These are phyloP conservation scores for Trypanosoma melophagium DNA, from an alignment of 208 protist species.

Conservation along the genomic window DNA sequence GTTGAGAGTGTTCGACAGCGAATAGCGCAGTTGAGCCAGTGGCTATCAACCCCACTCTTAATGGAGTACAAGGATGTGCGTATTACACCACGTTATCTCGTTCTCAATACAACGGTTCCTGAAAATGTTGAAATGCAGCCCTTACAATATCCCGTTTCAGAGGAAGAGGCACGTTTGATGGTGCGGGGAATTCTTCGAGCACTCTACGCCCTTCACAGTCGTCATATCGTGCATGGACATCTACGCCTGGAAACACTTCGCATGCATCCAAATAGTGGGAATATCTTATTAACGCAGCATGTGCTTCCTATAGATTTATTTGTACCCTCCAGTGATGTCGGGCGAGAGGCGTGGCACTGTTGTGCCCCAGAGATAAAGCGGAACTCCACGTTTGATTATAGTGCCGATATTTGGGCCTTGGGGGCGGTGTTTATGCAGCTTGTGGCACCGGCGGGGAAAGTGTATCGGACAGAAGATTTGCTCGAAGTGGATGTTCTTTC, in stretches of 20 bases:
- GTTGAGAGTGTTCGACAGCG: slow-evolving; percentile 22
- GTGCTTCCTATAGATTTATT: slow-evolving; percentile 67
- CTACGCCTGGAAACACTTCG: slow-evolving; percentile 35
- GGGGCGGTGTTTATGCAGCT: slow-evolving; percentile 74
- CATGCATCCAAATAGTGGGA: slow-evolving; percentile 9
- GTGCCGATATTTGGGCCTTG: slow-evolving; percentile 75
- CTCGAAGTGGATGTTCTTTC: slow-evolving; percentile 69
- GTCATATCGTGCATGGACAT: slow-evolving; percentile 60
- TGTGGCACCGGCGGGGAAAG: slow-evolving; percentile 29
- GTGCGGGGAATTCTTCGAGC: slow-evolving; percentile 32
- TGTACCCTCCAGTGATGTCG: slow-evolving; percentile 39
- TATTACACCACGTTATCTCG: slow-evolving; percentile 49
- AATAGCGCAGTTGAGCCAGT: slow-evolving; percentile 14
- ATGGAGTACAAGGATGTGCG: slow-evolving; percentile 32
- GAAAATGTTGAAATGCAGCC: slow-evolving; percentile 14
- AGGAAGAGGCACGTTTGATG: slow-evolving; percentile 41
- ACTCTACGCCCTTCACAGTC: slow-evolving; percentile 45
- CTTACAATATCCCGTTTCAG: slow-evolving; percentile 24
- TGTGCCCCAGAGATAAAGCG: slow-evolving; percentile 71
- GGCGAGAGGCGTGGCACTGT: slow-evolving; percentile 29
- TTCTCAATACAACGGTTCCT: slow-evolving; percentile 20
- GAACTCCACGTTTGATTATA: slow-evolving; percentile 41
- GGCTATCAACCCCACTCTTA: slow-evolving; percentile 10
- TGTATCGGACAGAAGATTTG: slow-evolving; percentile 58
- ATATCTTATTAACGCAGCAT: slow-evolving; percentile 44